Evolutionary conservation across 164 flowering plant genomes (phyloP), one percentile per base, ranked within the genome.

Genomic region (Cinnamomum chago): DNA sequence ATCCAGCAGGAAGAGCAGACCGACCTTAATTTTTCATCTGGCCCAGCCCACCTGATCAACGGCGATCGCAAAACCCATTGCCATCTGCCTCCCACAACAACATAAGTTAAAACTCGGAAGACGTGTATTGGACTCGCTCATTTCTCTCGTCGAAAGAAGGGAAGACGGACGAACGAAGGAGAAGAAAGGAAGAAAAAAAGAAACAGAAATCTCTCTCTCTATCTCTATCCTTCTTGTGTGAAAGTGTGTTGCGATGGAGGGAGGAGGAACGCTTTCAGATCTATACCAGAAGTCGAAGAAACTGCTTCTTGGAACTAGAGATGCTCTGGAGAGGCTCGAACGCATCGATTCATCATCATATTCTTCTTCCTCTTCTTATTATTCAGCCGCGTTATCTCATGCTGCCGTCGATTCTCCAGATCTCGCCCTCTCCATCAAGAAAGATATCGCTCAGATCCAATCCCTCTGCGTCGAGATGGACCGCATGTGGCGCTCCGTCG

Each of bases 391-490:
- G 14, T 14, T 15, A 20, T 70, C 88, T 17, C 65, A 86, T 3
- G 24, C 23, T 5, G 70, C 71, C 70, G 75, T 74, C 23, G 94
- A 87, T 62, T 86, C 94, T 11, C 87, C 93, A 1, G 97, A 90
- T n/a, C 87, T 90, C 9, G 85, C 89, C 17, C 80, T 71, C 75
- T 74, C 90, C 40, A 77, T 91, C 77, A 87, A 85, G 79, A 80
- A 72, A 50, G 94, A 91, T 65, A 87, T 95, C 72, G 58, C 85
- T 47, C 93, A 90, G 89, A 86, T 95, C 85, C 97, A 84, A n/a
- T 81, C 94, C 20, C 88, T 88, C 50, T 91, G 95, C 79, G 80
- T 75, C 50, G 88, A 94, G 64, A 94, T 94, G 98, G 97, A 93
- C 50, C 92, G 85, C 9, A 88, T 90, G 40, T 92, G 94, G 94